Conservation (phyloP, 192 early-diverging fungal species). For the Allomyces javanicus region DNA sequence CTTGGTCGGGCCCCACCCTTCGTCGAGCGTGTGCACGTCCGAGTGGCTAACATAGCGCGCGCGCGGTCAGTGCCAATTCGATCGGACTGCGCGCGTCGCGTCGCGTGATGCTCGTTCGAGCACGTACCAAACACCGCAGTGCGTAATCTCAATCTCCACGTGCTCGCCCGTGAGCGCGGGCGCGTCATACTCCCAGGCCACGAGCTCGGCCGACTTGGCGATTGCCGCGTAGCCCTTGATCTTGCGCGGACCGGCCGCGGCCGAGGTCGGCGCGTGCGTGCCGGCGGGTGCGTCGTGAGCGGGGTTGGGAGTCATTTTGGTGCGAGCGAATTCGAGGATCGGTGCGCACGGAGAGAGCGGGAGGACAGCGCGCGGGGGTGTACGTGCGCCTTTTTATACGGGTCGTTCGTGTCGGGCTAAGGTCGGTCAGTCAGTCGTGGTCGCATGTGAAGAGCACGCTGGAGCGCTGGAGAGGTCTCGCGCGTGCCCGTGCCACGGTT, state of each 20-base stretch:
- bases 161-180: slow-evolving; percentile 17
- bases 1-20: slow-evolving; percentile 11
- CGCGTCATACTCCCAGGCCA: slow-evolving; percentile 10
- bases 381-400: too few relatives aligned
- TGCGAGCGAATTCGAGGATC: too few relatives aligned
- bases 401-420: too few relatives aligned
- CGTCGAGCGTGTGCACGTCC: slow-evolving; percentile 48
- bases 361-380: too few relatives aligned
- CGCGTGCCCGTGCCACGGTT: too few relatives aligned
- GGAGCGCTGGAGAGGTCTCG: too few relatives aligned
- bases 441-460: too few relatives aligned
- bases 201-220: neutral
- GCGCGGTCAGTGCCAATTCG: slow-evolving; percentile 1
- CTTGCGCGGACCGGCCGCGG: neutral
- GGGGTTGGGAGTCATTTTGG: too few relatives aligned
- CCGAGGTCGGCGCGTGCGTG: too few relatives aligned
- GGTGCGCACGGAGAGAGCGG: too few relatives aligned
- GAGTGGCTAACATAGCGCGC: slow-evolving; percentile 21
- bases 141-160: slow-evolving; percentile 21
- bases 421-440: too few relatives aligned
- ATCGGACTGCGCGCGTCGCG: neutral
- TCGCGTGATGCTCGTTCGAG: neutral
- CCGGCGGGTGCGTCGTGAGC: too few relatives aligned
- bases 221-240: neutral
- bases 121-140: slow-evolving; percentile 21